These are phyloP conservation scores for Strigomonas culicis DNA, from an alignment of 208 protist species.

Conservation along the genomic window DNA sequence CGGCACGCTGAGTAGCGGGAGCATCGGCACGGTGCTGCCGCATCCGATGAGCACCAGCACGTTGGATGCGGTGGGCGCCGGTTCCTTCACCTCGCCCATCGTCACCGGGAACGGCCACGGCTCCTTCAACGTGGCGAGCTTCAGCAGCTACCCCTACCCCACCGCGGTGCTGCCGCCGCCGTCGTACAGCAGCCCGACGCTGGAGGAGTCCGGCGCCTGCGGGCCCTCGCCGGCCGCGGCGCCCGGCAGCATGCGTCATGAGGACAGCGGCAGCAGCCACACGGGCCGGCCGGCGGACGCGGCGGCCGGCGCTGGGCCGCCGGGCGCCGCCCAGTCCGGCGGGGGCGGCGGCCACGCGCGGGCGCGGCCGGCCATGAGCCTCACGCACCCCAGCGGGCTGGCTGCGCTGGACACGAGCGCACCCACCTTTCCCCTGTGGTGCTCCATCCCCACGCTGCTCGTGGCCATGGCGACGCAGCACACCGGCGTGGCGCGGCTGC, in stretches of 20 bases:
- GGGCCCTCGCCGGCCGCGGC: too few species aligned
- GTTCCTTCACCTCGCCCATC: neutral
- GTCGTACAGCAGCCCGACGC: neutral
- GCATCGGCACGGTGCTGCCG: neutral
- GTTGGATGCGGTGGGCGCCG: neutral
- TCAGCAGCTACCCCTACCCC: neutral
- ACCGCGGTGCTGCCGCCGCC: neutral
- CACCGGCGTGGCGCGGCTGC: slow-evolving; percentile 30
- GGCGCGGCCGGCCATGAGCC: neutral
- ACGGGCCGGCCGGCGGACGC: neutral
- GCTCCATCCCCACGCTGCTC: slow-evolving; percentile 45
- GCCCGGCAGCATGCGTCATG: too few species aligned
- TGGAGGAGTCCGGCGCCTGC: neutral
- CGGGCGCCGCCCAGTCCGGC: neutral
- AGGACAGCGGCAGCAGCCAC: neutral
- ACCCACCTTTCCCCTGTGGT: slow-evolving; percentile 59
- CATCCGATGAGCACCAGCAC: slow-evolving; percentile 3
- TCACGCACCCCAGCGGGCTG: slow-evolving; percentile 25
- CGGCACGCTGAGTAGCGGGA: neutral
- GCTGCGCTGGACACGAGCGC: slow-evolving; percentile 56
- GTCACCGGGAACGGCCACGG: neutral
- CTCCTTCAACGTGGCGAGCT: neutral
- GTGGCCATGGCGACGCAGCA: slow-evolving; percentile 42
- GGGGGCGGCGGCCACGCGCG: neutral
- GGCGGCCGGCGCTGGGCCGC: slow-evolving; percentile 1